phyloP scores from a whole-genome alignment of 768 basidiomycete genomes.

The Mycena rosella region DNA sequence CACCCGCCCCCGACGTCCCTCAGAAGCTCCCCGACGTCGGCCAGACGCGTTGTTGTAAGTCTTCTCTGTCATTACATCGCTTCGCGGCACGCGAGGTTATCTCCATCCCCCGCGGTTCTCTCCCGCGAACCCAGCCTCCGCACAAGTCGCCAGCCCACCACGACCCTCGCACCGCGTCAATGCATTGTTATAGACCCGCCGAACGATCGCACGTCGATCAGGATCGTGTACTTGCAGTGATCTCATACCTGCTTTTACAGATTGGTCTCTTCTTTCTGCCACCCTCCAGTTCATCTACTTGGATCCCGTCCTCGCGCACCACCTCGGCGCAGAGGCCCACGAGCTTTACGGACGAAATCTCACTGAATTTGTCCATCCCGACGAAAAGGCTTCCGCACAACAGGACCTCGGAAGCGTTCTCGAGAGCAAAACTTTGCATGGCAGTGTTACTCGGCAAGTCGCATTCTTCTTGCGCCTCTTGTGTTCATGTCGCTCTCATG shows the following conservation, averaged over 20 bases:
- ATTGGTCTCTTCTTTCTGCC: slow-evolving; percentile 86
- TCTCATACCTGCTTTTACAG: slow-evolving; percentile 53
- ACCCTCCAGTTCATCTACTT: slow-evolving; percentile 85
- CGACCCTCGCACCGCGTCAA: background rate
- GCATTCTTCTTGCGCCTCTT: too few relatives aligned
- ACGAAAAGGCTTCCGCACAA: slow-evolving; percentile 81
- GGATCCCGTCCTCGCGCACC: slow-evolving; percentile 81
- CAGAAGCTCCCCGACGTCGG: slow-evolving; percentile 67
- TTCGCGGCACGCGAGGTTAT: slow-evolving; percentile 44
- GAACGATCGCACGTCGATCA: slow-evolving; percentile 56
- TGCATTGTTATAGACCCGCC: background rate
- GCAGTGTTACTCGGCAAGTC: slow-evolving; percentile 81
- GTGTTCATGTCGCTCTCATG: slow-evolving; percentile 34
- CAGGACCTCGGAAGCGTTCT: slow-evolving; percentile 82
- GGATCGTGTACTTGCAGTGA: slow-evolving; percentile 40
- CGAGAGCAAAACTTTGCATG: slow-evolving; percentile 80
- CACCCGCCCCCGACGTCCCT: slow-evolving; percentile 45
- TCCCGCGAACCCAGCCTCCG: background rate
- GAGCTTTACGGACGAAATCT: slow-evolving; percentile 77
- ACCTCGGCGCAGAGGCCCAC: slow-evolving; percentile 80
- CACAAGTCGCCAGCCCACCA: background rate
- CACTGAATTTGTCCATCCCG: slow-evolving; percentile 86
- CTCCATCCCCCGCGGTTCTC: slow-evolving; percentile 41
- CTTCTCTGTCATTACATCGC: slow-evolving; percentile 33
- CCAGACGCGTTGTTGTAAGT: slow-evolving; percentile 84